A percentile compares a stretch with the other conserved stretches of the same genome.
These are phyloP conservation scores for Euryodendron excelsum DNA, from an alignment of 148 eudicot genomes.

Conservation along the genomic window DNA sequence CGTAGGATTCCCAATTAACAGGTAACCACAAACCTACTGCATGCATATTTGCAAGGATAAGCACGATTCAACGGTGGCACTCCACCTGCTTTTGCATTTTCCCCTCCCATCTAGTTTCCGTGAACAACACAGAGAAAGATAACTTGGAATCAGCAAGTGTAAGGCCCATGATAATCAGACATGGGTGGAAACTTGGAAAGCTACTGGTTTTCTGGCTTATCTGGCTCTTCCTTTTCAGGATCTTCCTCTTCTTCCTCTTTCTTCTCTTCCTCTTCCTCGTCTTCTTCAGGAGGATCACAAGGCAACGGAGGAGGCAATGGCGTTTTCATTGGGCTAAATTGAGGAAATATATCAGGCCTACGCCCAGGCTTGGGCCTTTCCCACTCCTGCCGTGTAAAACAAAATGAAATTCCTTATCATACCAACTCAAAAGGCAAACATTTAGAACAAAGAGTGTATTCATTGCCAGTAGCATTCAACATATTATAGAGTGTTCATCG, in stretches of 20 bases:
- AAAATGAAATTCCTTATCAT: background rate
- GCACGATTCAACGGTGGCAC: background rate
- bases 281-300: constrained; percentile 70
- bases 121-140: background rate
- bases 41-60: background rate
- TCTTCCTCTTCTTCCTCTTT: constrained; percentile 23
- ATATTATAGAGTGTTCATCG: background rate
- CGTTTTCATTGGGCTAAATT: constrained; percentile 90
- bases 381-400: constrained; percentile 58
- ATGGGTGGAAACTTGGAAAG: background rate
- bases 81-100: background rate
- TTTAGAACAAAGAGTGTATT: background rate
- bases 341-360: constrained; percentile 73
- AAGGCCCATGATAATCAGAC: background rate
- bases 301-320: constrained; percentile 86
- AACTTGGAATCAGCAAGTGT: background rate
- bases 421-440: background rate
- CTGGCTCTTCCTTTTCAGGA: constrained; percentile 14
- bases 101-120: background rate
- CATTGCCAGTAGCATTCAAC: background rate
- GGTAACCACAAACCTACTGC: background rate
- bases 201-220: constrained; percentile 14
- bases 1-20: background rate
- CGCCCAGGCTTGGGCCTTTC: constrained; percentile 70
- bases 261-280: constrained; percentile 72